Conservation (phyloP, 306 rosid genomes). For the Vachellia pachyceras region DNA sequence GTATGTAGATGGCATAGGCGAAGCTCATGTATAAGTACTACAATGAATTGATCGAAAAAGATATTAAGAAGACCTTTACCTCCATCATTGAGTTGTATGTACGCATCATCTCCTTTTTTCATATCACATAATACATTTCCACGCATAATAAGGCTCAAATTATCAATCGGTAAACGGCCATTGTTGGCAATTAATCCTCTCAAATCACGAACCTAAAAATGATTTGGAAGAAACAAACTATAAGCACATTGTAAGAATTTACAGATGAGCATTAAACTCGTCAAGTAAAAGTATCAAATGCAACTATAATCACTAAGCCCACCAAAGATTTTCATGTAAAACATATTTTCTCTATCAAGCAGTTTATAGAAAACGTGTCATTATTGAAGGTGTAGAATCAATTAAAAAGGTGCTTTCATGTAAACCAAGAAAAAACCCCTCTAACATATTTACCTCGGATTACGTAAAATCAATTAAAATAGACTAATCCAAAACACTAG, state of each 20-base stretch:
- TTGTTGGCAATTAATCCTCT: conserved; percentile 67
- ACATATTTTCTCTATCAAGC: neutral
- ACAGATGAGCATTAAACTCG: conserved; percentile 29
- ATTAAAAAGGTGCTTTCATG: no score
- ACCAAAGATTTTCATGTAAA: neutral
- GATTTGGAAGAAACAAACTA: conserved; percentile 37
- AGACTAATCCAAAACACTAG: no score
- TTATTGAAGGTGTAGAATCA: neutral
- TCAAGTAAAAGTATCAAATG: neutral
- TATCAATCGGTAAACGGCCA: conserved; percentile 58
- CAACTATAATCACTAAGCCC: neutral
- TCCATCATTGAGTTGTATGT: conserved; percentile 66
- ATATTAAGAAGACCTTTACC: conserved; percentile 56
- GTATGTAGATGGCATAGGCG: neutral
- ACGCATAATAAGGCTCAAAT: conserved; percentile 74
- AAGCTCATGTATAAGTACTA: conserved; percentile 4
- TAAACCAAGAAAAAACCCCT: no score
- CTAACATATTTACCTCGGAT: no score
- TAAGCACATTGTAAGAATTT: conserved; percentile 26
- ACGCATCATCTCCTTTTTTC: conserved; percentile 61
- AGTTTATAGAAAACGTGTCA: neutral
- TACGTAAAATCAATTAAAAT: no score
- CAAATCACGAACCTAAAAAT: conserved; percentile 73
- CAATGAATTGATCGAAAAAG: conserved; percentile 30
- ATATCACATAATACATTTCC: conserved; percentile 76